Conservation (phyloP, 1,284 basidiomycete genomes). For the Naganishia sp. region DNA sequence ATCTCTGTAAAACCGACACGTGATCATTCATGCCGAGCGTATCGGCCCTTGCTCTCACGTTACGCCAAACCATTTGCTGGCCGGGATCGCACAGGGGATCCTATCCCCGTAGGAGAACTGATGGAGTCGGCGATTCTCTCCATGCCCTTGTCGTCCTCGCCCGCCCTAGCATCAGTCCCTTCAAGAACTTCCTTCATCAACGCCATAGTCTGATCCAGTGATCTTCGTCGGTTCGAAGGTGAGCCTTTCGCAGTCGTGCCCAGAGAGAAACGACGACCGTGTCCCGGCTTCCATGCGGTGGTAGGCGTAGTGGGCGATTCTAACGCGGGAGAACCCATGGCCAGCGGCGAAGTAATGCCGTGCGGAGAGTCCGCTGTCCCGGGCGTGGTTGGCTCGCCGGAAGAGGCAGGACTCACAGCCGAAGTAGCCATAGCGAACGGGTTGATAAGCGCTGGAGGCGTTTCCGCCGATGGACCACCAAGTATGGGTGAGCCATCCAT, state of each 20-base stretch:
- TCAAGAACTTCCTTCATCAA: slow-evolving; percentile 89
- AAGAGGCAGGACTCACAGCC: slow-evolving; percentile 31
- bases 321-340: slow-evolving; percentile 38
- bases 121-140: slow-evolving; percentile 53
- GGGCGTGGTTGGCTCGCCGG: slow-evolving; percentile 31
- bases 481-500: slow-evolving; percentile 39
- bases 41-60: neutral
- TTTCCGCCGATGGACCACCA: slow-evolving; percentile 22
- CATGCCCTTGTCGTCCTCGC: slow-evolving; percentile 45
- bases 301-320: slow-evolving; percentile 36
- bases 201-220: slow-evolving; percentile 92
- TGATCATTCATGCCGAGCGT: too few relatives aligned
- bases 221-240: slow-evolving; percentile 86
- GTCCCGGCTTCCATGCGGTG: slow-evolving; percentile 59
- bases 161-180: slow-evolving; percentile 57
- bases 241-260: slow-evolving; percentile 91
- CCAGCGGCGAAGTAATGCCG: slow-evolving; percentile 10
- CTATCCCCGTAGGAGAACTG: slow-evolving; percentile 42
- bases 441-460: slow-evolving; percentile 25
- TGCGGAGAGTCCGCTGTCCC: slow-evolving; percentile 52
- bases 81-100: slow-evolving; percentile 22
- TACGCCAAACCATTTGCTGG: slow-evolving; percentile 12
- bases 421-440: slow-evolving; percentile 44
- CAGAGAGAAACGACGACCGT: slow-evolving; percentile 81
- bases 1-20: neutral